These are phyloP conservation scores for Candida broadrunensis DNA, from an alignment of 805 yeast species.

Conservation along the genomic window DNA sequence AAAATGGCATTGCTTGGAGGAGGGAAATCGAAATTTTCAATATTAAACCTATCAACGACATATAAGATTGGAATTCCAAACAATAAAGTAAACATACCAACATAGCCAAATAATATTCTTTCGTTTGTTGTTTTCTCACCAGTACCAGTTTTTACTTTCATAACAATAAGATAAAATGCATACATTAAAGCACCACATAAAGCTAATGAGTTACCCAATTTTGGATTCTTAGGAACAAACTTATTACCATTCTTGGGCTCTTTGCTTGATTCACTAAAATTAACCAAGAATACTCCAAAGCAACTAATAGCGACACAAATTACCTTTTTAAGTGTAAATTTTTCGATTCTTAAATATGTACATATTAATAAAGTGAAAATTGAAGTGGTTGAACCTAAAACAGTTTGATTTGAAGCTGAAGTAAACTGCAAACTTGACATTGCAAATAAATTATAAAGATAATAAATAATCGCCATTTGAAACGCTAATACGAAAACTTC, in stretches of 20 bases:
- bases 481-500: slow-evolving; percentile 37
- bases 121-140: slow-evolving; percentile 45
- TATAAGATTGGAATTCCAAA: slow-evolving; percentile 38
- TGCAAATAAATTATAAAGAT: slow-evolving; percentile 36
- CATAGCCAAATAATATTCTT: slow-evolving; percentile 43
- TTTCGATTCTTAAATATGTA: slow-evolving; percentile 36
- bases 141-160: slow-evolving; percentile 44
- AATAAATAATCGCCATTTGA: slow-evolving; percentile 42
- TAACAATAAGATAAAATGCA: slow-evolving; percentile 41
- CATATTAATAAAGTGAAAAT: slow-evolving; percentile 49
- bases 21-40: slow-evolving; percentile 43
- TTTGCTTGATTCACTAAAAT: slow-evolving; percentile 27
- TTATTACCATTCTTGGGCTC: slow-evolving; percentile 17
- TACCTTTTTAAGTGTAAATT: slow-evolving; percentile 38
- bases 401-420: slow-evolving; percentile 51
- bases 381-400: slow-evolving; percentile 49
- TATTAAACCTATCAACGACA: slow-evolving; percentile 30
- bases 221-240: slow-evolving; percentile 34
- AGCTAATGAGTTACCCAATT: slow-evolving; percentile 45
- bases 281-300: slow-evolving; percentile 45
- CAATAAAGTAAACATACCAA: slow-evolving; percentile 42
- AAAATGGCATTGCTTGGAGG: slow-evolving; percentile 32
- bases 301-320: slow-evolving; percentile 44
- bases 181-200: slow-evolving; percentile 45
- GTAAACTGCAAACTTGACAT: slow-evolving; percentile 47